Evolutionary conservation across 129 eudicot genomes (phyloP).

Genomic region (Pulicaria dysenterica): DNA sequence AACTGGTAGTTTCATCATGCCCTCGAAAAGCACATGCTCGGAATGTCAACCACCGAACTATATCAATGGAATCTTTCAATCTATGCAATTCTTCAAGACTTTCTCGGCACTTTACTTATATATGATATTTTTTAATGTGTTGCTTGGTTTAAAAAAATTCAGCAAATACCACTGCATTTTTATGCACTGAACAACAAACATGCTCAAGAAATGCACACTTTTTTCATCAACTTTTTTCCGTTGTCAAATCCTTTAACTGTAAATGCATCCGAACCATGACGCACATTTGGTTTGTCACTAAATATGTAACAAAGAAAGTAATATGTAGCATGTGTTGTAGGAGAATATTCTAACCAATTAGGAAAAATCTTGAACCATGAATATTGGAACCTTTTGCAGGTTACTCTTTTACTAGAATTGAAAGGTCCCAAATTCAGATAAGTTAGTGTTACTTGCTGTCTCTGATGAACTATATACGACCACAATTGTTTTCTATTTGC

Average conservation of each 20-base stretch:
- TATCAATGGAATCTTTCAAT: background rate
- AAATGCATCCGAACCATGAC: background rate
- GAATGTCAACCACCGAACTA: slow-evolving; percentile 4
- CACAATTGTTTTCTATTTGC: background rate
- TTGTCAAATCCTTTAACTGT: slow-evolving; percentile 2
- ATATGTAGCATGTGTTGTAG: background rate
- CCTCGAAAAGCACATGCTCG: too few species aligned
- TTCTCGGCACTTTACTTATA: background rate
- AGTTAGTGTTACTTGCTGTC: background rate
- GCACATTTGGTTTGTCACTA: background rate
- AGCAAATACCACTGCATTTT: background rate
- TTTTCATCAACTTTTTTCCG: slow-evolving; percentile 6
- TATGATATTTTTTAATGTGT: background rate
- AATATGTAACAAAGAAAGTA: background rate
- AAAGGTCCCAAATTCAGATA: background rate
- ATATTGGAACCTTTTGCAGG: background rate
- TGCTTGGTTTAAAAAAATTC: background rate
- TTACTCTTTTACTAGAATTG: background rate
- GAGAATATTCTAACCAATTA: background rate
- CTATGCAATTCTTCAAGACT: background rate
- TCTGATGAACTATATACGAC: background rate
- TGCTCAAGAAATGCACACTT: too few species aligned
- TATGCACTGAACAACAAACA: background rate
- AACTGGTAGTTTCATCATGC: too few species aligned
- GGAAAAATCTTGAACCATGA: background rate